Evolutionary conservation across 1,284 basidiomycete species (phyloP).

Genomic region (Rhodotorula sp.): DNA sequence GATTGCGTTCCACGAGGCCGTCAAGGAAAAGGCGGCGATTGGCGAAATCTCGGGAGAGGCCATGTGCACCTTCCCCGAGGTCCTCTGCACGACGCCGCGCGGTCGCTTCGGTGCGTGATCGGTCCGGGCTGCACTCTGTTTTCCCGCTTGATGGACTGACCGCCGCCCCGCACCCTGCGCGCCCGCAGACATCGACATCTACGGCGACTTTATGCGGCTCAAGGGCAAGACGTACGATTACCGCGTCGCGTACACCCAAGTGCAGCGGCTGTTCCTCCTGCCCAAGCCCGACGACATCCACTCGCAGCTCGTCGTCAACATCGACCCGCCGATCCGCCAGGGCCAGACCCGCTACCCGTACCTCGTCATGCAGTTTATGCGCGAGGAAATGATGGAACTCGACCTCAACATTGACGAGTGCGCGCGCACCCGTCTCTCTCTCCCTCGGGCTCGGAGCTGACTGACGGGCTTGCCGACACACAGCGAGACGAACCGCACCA

Average conservation of each 20-base stretch:
- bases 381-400: slow-evolving; percentile 95
- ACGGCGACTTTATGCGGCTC: slow-evolving; percentile 86
- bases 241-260: slow-evolving; percentile 89
- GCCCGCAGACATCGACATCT: slow-evolving; percentile 85
- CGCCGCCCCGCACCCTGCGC: not conserved
- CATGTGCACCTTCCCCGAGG: slow-evolving; percentile 93
- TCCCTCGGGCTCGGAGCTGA: not conserved
- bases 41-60: slow-evolving; percentile 89
- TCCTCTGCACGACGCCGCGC: slow-evolving; percentile 86
- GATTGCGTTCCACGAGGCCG: slow-evolving; percentile 91
- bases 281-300: slow-evolving; percentile 94
- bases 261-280: slow-evolving; percentile 86
- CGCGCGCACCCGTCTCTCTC: slow-evolving; percentile 54
- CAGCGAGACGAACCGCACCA: slow-evolving; percentile 53
- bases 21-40: slow-evolving; percentile 96
- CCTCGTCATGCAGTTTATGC: slow-evolving; percentile 94
- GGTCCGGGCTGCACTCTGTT: not conserved
- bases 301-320: slow-evolving; percentile 87
- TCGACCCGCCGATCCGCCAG: slow-evolving; percentile 92
- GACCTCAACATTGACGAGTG: slow-evolving; percentile 89
- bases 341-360: slow-evolving; percentile 98
- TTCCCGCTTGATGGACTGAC: not conserved
- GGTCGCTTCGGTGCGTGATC: slow-evolving; percentile 34
- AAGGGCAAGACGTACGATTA: slow-evolving; percentile 99
- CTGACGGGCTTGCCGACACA: slow-evolving; percentile 18